Evolutionary conservation across 2,329 filamentous ascomycete species (phyloP).

Genomic region (Colletotrichum zoysiae): DNA sequence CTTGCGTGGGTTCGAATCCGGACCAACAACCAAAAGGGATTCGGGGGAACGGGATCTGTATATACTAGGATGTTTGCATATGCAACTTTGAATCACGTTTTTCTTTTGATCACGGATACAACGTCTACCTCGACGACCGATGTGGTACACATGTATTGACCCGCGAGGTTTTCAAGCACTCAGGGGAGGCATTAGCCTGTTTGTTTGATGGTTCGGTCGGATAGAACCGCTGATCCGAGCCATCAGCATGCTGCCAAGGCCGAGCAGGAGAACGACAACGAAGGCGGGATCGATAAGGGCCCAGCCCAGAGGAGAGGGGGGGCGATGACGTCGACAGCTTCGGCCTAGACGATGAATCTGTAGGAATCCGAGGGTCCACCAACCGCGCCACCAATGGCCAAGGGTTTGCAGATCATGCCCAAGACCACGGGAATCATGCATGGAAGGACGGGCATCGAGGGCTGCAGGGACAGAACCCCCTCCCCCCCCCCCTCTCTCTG

Average conservation of each 20-base stretch:
- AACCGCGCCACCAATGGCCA: slow-evolving; percentile 28
- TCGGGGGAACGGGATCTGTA: slow-evolving; percentile 1
- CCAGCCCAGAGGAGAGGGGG: not conserved
- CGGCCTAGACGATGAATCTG: slow-evolving; percentile 21
- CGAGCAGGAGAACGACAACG: not conserved
- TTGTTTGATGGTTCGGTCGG: no score
- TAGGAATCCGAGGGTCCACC: slow-evolving; percentile 11
- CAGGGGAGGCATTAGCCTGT: not conserved
- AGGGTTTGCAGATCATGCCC: slow-evolving; percentile 18
- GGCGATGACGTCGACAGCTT: slow-evolving; percentile 30
- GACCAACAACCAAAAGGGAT: not conserved
- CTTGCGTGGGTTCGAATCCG: not conserved
- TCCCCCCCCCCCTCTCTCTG: not conserved
- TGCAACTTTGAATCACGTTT: slow-evolving; percentile 18
- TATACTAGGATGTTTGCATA: slow-evolving; percentile 15
- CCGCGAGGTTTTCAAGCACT: not conserved
- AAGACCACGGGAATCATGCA: not conserved
- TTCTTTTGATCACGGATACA: slow-evolving; percentile 2
- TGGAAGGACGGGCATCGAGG: not conserved
- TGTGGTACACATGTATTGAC: no score
- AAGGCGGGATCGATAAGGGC: slow-evolving; percentile 16
- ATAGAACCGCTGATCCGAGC: not conserved
- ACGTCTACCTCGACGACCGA: not conserved
- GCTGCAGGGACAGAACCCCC: not conserved
- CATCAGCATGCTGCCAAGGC: not conserved